These are phyloP conservation scores for Coriaria nepalensis DNA, from an alignment of 306 rosid species.

Conservation along the genomic window DNA sequence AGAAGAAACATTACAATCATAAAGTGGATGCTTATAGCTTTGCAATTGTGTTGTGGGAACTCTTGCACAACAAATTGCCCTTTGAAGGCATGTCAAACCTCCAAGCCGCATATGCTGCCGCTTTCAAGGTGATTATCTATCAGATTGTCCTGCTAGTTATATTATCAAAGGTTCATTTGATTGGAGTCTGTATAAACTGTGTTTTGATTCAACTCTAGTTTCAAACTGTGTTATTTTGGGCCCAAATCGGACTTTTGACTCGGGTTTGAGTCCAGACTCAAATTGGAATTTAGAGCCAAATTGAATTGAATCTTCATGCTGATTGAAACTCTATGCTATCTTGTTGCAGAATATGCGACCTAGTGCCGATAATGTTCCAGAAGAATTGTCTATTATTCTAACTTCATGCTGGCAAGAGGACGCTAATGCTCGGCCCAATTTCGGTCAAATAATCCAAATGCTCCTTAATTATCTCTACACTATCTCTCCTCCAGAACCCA, in stretches of 20 bases:
- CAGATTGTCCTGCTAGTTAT: no score
- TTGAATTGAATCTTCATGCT: no score
- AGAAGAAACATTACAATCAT: conserved; percentile 93
- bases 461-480: conserved; percentile 68
- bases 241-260: no score
- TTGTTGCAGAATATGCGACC: conserved; percentile 82
- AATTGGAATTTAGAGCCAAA: no score
- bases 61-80: conserved; percentile 81
- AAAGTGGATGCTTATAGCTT: conserved; percentile 93
- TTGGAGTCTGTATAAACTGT: no score
- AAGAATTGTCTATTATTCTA: conserved; percentile 53
- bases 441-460: conserved; percentile 76
- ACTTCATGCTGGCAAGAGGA: conserved; percentile 98
- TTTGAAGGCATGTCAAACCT: conserved; percentile 99
- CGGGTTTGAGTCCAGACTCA: no score
- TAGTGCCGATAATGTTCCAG: conserved; percentile 66
- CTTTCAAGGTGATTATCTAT: conserved; percentile 60
- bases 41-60: conserved; percentile 94
- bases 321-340: conserved; percentile 1
- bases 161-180: no score
- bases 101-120: conserved; percentile 95
- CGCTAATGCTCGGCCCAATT: conserved; percentile 71
- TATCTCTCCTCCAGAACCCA: conserved; percentile 47
- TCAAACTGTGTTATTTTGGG: no score
- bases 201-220: no score